Conservation (phyloP, 257 asterid species). For the Przewalskia tangutica region DNA sequence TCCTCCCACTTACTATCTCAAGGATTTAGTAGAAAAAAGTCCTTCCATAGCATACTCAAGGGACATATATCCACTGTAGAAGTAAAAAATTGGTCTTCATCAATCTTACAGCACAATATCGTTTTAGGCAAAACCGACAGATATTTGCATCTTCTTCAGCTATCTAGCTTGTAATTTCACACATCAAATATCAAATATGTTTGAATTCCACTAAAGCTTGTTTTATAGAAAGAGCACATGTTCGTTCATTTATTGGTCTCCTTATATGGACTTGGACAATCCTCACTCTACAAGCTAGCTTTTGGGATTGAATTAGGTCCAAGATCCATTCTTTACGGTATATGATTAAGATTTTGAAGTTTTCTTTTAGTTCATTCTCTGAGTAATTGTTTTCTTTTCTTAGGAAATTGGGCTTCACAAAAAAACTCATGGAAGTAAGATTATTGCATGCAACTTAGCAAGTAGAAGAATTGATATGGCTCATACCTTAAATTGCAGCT, state of each 20-base stretch:
- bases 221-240: not conserved
- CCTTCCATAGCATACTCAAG: conserved; percentile 8
- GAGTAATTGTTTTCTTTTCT: not conserved
- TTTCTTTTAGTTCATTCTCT: not conserved
- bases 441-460: not conserved
- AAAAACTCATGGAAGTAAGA: not conserved
- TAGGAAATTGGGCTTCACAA: not conserved
- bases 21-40: not conserved
- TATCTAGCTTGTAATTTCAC: not conserved
- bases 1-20: not conserved
- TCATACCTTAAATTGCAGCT: no score
- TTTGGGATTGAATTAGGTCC: no score
- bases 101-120: not conserved
- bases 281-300: no score
- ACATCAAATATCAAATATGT: not conserved
- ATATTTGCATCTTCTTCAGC: not conserved
- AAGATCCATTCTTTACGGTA: no score
- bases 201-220: not conserved
- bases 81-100: not conserved
- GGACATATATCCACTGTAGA: not conserved
- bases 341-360: no score
- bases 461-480: not conserved
- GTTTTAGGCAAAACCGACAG: not conserved
- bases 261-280: no score
- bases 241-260: not conserved